Evolutionary conservation across 1,139 yeast species (phyloP).

Genomic region (Meyerozyma smithsonii): DNA sequence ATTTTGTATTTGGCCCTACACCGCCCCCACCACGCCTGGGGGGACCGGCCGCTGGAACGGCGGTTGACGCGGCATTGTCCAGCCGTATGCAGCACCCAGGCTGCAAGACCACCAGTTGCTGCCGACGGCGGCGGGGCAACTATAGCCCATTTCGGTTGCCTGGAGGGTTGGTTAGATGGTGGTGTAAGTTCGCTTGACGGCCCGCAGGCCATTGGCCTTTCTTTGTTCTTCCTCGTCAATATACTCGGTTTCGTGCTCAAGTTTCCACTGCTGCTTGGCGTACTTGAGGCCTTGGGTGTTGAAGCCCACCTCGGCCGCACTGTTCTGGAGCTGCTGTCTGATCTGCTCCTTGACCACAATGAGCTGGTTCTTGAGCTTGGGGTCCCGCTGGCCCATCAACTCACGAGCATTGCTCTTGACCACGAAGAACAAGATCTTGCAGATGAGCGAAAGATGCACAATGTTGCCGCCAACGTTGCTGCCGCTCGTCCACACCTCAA

Average conservation of each 20-base stretch:
- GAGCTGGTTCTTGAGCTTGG: conserved; percentile 54
- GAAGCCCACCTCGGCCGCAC: conserved; percentile 67
- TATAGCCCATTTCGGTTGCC: too few species aligned
- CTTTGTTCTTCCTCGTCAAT: conserved; percentile 64
- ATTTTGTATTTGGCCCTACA: too few species aligned
- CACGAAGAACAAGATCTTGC: conserved; percentile 70
- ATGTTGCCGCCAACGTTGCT: conserved; percentile 37
- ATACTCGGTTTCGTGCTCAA: conserved; percentile 68
- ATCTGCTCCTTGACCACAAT: conserved; percentile 53
- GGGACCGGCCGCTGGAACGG: too few species aligned
- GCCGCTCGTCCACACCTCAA: conserved; percentile 68
- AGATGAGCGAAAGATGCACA: conserved; percentile 57
- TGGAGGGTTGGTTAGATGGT: too few species aligned
- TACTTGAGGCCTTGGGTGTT: conserved; percentile 80
- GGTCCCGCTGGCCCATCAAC: conserved; percentile 60
- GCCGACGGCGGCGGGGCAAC: too few species aligned
- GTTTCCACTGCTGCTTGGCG: conserved; percentile 73
- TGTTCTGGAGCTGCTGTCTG: conserved; percentile 47
- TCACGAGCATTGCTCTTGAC: conserved; percentile 75
- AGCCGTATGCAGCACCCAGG: not conserved
- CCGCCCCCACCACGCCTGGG: too few species aligned
- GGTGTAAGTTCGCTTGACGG: conserved; percentile 66
- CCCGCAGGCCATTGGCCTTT: conserved; percentile 48
- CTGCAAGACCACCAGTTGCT: too few species aligned
- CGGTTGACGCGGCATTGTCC: not conserved